phyloP scores from a whole-genome alignment of 1,139 yeast species.

The Casaregolazyma suthepensis region DNA sequence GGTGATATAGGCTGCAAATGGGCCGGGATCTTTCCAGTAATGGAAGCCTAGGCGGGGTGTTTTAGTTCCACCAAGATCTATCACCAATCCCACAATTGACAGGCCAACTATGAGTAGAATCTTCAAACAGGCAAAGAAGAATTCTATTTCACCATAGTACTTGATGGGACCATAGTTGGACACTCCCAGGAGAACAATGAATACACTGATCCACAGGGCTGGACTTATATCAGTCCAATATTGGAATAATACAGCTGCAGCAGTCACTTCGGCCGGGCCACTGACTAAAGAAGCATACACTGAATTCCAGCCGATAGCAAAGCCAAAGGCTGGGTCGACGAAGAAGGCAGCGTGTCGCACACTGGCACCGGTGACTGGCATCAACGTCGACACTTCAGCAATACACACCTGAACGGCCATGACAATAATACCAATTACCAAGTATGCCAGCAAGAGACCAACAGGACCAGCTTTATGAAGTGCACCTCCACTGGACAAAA shows the following conservation, averaged over 20 bases:
- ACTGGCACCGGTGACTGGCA: slow-evolving; percentile 65
- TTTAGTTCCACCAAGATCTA: slow-evolving; percentile 28
- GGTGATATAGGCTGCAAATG: slow-evolving; percentile 47
- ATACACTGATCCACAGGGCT: slow-evolving; percentile 33
- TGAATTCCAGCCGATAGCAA: slow-evolving; percentile 36
- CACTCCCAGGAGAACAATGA: slow-evolving; percentile 28
- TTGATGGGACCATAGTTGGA: slow-evolving; percentile 33
- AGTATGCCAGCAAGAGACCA: slow-evolving; percentile 54
- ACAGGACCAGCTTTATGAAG: slow-evolving; percentile 64
- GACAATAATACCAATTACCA: slow-evolving; percentile 57
- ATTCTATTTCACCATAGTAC: slow-evolving; percentile 35
- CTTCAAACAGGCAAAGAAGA: slow-evolving; percentile 29
- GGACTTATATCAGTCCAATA: slow-evolving; percentile 30
- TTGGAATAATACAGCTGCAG: slow-evolving; percentile 33
- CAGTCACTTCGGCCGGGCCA: slow-evolving; percentile 42
- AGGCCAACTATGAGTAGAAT: slow-evolving; percentile 19
- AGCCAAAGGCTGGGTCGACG: slow-evolving; percentile 16
- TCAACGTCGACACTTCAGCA: slow-evolving; percentile 68
- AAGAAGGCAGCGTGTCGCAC: slow-evolving; percentile 58
- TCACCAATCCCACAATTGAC: slow-evolving; percentile 30
- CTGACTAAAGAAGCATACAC: slow-evolving; percentile 37
- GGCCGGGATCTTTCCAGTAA: slow-evolving; percentile 82
- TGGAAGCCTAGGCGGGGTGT: slow-evolving; percentile 54
- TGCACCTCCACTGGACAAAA: slow-evolving; percentile 65
- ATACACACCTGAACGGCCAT: slow-evolving; percentile 64